Percentiles rank a stretch among this genome's conserved stretches.
phyloP scores from a whole-genome alignment of 331 rosid genomes.

The Spiraea crenata region DNA sequence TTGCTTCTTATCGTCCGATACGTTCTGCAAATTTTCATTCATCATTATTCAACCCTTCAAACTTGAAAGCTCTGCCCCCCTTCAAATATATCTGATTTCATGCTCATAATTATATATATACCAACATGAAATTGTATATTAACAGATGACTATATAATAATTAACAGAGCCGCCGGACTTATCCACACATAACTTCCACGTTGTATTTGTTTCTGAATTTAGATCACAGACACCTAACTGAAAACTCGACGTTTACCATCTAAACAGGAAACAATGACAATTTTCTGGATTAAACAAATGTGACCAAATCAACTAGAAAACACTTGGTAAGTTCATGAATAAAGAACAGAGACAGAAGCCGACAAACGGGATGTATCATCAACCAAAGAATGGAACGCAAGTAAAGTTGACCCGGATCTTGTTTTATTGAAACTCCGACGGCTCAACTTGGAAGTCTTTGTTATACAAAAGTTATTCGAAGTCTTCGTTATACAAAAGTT shows the following conservation, averaged over 20 bases:
- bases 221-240: background rate
- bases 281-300: background rate
- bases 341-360: background rate
- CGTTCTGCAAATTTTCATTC: constrained; percentile 2
- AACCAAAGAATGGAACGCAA: background rate
- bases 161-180: constrained; percentile 15
- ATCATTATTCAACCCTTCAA: background rate
- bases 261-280: background rate
- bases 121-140: background rate
- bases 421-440: background rate
- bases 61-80: background rate
- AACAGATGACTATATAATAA: background rate
- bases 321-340: background rate
- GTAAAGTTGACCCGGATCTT: constrained; percentile 18
- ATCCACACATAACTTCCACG: constrained; percentile 6
- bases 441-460: background rate
- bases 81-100: background rate
- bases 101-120: background rate
- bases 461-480: background rate
- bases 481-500: background rate
- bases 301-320: background rate
- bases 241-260: background rate
- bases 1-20: constrained; percentile 1
- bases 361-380: background rate
- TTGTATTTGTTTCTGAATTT: background rate